phyloP scores from a whole-genome alignment of 257 asterid species.

The Scutellaria galericulata region DNA sequence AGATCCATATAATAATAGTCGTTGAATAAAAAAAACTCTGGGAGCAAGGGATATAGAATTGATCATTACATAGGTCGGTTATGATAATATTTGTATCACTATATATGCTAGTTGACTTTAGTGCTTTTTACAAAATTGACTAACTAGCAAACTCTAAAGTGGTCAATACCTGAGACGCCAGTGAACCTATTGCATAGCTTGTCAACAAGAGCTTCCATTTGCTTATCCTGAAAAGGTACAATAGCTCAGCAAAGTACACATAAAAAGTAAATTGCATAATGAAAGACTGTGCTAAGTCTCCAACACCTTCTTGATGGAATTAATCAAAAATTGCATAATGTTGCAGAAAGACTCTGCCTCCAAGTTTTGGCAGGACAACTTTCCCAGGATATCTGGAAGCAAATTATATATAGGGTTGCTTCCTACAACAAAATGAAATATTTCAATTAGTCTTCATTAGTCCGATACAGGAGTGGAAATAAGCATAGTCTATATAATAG shows the following conservation, averaged over 20 bases:
- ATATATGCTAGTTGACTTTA: too few relatives aligned
- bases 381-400: conserved; percentile 97
- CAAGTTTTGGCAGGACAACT: conserved; percentile 77
- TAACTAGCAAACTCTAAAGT: not conserved
- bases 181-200: conserved; percentile 89
- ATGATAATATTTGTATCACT: too few relatives aligned
- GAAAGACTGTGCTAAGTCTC: conserved; percentile 26
- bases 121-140: conserved; percentile 1
- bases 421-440: conserved; percentile 57
- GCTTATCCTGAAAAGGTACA: conserved; percentile 74
- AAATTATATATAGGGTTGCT: conserved; percentile 93
- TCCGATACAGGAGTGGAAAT: conserved; percentile 1
- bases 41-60: too few relatives aligned
- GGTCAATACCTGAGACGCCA: conserved; percentile 80
- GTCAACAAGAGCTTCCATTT: conserved; percentile 99
- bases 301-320: conserved; percentile 88
- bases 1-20: too few relatives aligned
- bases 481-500: not conserved
- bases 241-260: conserved; percentile 27
- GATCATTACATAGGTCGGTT: too few relatives aligned
- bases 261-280: conserved; percentile 9
- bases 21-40: too few relatives aligned
- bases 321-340: conserved; percentile 92
- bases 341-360: conserved; percentile 82
- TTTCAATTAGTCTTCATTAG: conserved; percentile 28